Evolutionary conservation across 208 protist genomes (phyloP).

Genomic region (Trypanosoma melophagium): DNA sequence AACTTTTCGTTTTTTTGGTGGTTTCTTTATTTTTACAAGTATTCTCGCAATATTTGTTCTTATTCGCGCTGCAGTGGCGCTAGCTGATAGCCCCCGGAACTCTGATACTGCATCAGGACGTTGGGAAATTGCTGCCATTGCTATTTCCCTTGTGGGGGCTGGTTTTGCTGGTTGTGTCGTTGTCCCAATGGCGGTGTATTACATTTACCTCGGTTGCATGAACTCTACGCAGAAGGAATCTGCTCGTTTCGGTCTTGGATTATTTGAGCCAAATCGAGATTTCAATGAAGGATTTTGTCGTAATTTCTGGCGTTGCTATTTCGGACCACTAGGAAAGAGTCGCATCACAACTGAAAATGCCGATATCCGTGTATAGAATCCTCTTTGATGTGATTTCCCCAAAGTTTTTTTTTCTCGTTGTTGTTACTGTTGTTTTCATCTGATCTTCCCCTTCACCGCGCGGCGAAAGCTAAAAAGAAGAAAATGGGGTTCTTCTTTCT

Average conservation of each 20-base stretch:
- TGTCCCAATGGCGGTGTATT: constrained; percentile 40
- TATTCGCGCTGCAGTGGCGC: constrained; percentile 41
- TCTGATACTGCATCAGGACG: constrained; percentile 19
- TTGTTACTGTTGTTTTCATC: constrained; percentile 26
- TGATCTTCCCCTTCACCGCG: not conserved
- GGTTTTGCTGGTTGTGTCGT: constrained; percentile 24
- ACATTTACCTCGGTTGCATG: constrained; percentile 44
- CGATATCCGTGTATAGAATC: constrained; percentile 1
- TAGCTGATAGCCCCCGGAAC: constrained; percentile 21
- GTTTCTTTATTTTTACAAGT: constrained; percentile 61
- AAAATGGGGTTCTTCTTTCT: too few relatives aligned
- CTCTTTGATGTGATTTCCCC: not conserved
- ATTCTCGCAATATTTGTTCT: constrained; percentile 42
- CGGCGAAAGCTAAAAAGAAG: too few relatives aligned
- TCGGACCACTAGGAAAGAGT: constrained; percentile 49
- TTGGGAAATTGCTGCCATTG: constrained; percentile 25
- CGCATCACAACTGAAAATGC: constrained; percentile 30
- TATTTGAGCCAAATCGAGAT: constrained; percentile 29
- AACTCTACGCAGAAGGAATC: constrained; percentile 57
- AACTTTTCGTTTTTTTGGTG: constrained; percentile 82
- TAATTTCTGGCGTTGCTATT: constrained; percentile 45
- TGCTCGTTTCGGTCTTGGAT: not conserved
- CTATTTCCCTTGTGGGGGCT: constrained; percentile 15
- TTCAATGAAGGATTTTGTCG: constrained; percentile 32
- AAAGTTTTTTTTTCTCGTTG: constrained; percentile 5